These are phyloP conservation scores for Pyricularia pennisetigena DNA, from an alignment of 2,329 filamentous ascomycete species.

Conservation along the genomic window DNA sequence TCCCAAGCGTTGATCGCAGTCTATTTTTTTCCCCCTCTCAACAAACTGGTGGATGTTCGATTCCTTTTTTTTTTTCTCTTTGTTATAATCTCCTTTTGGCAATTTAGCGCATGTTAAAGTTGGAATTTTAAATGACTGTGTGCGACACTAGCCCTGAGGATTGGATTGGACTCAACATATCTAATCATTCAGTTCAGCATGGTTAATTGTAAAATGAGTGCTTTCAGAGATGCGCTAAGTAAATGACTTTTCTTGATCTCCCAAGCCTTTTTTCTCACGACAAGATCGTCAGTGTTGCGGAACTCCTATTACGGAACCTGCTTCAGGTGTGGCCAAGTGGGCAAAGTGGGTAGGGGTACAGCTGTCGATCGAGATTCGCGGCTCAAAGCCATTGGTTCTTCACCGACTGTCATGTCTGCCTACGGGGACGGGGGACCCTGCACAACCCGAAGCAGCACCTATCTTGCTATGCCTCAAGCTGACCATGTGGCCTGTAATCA, in stretches of 20 bases:
- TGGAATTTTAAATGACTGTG: neutral
- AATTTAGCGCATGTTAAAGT: too few species aligned
- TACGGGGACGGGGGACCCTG: too few species aligned
- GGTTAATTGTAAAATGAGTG: neutral
- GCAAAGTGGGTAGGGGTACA: neutral
- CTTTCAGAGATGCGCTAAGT: neutral
- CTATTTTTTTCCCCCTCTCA: neutral
- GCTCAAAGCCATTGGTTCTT: neutral
- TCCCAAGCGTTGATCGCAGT: neutral
- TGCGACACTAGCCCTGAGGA: neutral
- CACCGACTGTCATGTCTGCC: neutral
- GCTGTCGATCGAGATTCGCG: neutral
- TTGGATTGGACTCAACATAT: neutral
- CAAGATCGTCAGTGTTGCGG: neutral
- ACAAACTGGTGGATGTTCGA: neutral
- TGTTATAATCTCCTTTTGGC: too few species aligned
- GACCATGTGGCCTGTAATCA: neutral
- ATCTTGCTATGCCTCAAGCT: too few species aligned
- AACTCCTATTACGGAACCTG: neutral
- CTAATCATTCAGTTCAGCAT: neutral
- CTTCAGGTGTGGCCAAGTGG: neutral
- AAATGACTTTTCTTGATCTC: neutral
- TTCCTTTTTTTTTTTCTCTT: neutral
- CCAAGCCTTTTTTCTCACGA: neutral
- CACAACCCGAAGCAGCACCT: too few species aligned